Evolutionary conservation across 2,329 filamentous ascomycete genomes (phyloP), one percentile per base, ranked within the genome.

Genomic region (Alternaria brassicae): DNA sequence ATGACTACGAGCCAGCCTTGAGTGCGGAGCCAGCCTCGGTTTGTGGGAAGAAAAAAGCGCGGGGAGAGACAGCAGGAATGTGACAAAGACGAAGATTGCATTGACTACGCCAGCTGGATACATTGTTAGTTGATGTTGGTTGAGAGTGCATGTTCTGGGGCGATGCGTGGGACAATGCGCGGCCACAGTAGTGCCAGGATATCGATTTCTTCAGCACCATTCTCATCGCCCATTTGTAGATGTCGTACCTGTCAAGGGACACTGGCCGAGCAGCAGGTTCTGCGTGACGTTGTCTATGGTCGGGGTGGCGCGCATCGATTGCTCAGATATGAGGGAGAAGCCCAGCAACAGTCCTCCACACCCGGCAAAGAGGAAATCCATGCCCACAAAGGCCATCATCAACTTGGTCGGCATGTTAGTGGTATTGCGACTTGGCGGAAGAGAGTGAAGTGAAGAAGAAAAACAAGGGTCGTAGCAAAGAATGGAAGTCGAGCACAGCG

Each of bases 41-140:
- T 85, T 49, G 83, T 86, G 5, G 87, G 86, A 59, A 90, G 86
- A 62, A 89, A 83, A 55, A 94, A 94, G 80, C n/a, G 86, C 90
- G 3, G 90, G 90, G 15, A 95, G 78, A 6, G 89, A 90, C 61
- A 88, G 74, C 55, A 89, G 70, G 77, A 92, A 92, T 23, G 89
- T 88, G 68, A 87, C 72, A 76, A 94, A 88, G 74, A 93, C 85
- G 71, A 93, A 81, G 70, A 88, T 82, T 61, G 88, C 86, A 76
- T 93, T 93, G 72, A 84, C 88, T 63, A 93, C 87, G 59, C 88
- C 89, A 52, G 88, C 90, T 85, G 55, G 51, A 58, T 42, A 47
- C 17, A 45, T 36, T 65, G 68, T 72, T 63, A 72, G 69, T 71
- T 44, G 30, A 50, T 58, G 42, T 55, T 48, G 23, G 36, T 41